A percentile compares a stretch with the other conserved stretches of the same genome.
phyloP scores from a whole-genome alignment of 2,329 filamentous ascomycete species.

The Penicillium glabrum region DNA sequence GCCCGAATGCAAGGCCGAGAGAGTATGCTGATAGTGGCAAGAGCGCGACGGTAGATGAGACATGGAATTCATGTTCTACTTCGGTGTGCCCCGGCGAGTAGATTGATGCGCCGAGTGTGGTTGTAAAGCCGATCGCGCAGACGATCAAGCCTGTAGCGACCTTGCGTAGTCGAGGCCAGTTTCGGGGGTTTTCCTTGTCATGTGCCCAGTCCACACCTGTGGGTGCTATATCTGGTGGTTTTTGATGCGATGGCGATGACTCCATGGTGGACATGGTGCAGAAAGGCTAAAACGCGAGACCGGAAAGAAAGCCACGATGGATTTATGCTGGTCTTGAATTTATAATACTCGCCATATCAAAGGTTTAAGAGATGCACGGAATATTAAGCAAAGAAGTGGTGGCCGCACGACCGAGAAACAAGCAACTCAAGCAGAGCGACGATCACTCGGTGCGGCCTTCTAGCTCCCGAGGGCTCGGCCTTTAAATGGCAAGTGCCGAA shows the following conservation, averaged over 20 bases:
- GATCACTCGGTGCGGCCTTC: not conserved
- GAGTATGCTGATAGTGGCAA: conserved; percentile 69
- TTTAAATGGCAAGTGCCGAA: not conserved
- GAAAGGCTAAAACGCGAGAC: not conserved
- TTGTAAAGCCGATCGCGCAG: conserved; percentile 17
- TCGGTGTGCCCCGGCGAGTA: conserved; percentile 48
- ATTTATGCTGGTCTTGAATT: too few species aligned
- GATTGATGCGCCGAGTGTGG: conserved; percentile 32
- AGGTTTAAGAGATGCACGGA: too few species aligned
- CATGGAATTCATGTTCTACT: conserved; percentile 49
- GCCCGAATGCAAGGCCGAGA: conserved; percentile 35
- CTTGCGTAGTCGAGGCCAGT: conserved; percentile 16
- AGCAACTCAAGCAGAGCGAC: not conserved
- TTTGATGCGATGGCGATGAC: not conserved
- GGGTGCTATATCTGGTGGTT: not conserved
- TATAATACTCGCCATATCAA: too few species aligned
- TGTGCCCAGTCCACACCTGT: not conserved
- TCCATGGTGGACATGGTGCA: not conserved
- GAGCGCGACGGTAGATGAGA: conserved; percentile 37
- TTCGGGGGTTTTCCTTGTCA: conserved; percentile 13
- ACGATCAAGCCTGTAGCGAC: conserved; percentile 10
- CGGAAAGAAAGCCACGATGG: too few species aligned
- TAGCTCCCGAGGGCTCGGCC: not conserved
- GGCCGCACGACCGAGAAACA: not conserved
- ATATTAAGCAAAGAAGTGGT: not conserved